Conservation (phyloP, 2,329 filamentous ascomycete species). For the Fusarium paranaense region DNA sequence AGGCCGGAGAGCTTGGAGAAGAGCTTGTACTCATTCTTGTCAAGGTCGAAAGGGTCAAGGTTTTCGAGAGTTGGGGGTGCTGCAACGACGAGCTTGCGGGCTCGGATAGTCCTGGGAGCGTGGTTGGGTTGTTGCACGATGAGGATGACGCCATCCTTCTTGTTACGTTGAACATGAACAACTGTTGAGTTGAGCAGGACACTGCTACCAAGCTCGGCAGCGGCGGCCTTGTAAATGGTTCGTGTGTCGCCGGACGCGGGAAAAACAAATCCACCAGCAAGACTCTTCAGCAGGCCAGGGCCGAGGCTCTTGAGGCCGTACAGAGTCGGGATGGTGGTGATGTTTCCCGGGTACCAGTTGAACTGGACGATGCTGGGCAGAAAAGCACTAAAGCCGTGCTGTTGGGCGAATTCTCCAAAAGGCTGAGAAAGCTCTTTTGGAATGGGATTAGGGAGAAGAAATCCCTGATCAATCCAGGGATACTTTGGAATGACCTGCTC, state of each 20-base stretch:
- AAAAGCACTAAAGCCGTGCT: slow-evolving; percentile 28
- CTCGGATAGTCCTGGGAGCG: slow-evolving; percentile 2
- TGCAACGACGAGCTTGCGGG: slow-evolving; percentile 33
- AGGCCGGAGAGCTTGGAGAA: slow-evolving; percentile 28
- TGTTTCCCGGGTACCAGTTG: slow-evolving; percentile 35
- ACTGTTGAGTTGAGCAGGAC: slow-evolving; percentile 23
- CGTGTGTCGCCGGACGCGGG: slow-evolving; percentile 19
- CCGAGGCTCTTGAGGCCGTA: slow-evolving; percentile 39
- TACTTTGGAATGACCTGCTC: slow-evolving; percentile 29
- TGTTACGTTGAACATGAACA: background rate
- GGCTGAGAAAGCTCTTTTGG: slow-evolving; percentile 32
- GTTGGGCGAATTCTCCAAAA: slow-evolving; percentile 29
- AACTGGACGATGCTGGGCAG: slow-evolving; percentile 23
- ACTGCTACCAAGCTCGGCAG: background rate
- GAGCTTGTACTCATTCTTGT: background rate
- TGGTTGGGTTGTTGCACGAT: slow-evolving; percentile 4
- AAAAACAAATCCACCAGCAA: slow-evolving; percentile 14
- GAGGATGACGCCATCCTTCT: background rate
- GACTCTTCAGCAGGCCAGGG: slow-evolving; percentile 17
- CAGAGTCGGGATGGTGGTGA: slow-evolving; percentile 23
- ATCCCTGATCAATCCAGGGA: slow-evolving; percentile 37
- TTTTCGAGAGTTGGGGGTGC: slow-evolving; percentile 32
- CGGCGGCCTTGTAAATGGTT: slow-evolving; percentile 26
- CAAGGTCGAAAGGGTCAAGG: slow-evolving; percentile 11
- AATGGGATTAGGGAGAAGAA: slow-evolving; percentile 23